A percentile compares a stretch with the other conserved stretches of the same genome.
phyloP scores from a whole-genome alignment of 2,329 filamentous ascomycete genomes.

The Mycosphaerella sp. region DNA sequence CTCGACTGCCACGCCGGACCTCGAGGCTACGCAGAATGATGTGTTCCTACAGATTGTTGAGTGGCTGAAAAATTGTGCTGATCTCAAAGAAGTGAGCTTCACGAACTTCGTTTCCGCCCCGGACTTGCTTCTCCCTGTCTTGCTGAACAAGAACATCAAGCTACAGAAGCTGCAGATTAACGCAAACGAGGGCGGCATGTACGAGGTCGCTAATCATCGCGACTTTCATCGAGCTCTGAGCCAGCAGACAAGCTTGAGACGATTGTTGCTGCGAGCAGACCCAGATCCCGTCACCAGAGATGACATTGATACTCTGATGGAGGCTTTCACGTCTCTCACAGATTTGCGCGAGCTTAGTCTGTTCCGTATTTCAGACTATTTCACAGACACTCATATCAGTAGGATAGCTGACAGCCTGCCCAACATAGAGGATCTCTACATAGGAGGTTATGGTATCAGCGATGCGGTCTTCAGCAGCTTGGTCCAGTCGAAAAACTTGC shows the following conservation, averaged over 20 bases:
- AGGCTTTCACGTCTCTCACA: conserved; percentile 48
- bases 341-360: conserved; percentile 51
- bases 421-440: conserved; percentile 51
- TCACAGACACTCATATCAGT: conserved; percentile 47
- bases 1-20: conserved; percentile 38
- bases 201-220: conserved; percentile 44
- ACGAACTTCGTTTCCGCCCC: conserved; percentile 48
- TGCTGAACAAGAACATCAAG: conserved; percentile 42
- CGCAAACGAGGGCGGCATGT: conserved; percentile 37
- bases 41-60: conserved; percentile 47
- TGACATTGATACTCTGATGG: conserved; percentile 45
- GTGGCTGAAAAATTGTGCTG: conserved; percentile 52
- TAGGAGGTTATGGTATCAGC: conserved; percentile 51
- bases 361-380: conserved; percentile 47
- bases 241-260: conserved; percentile 45
- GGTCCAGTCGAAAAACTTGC: conserved; percentile 45
- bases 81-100: conserved; percentile 48
- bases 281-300: conserved; percentile 43
- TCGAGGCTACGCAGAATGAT: conserved; percentile 50
- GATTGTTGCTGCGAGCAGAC: conserved; percentile 44
- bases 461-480: conserved; percentile 45
- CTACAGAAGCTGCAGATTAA: conserved; percentile 46
- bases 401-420: conserved; percentile 43
- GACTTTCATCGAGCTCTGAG: conserved; percentile 50
- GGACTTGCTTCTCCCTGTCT: conserved; percentile 48